phyloP scores from a whole-genome alignment of 768 basidiomycete species.

The Holtermanniella nyarrowii region DNA sequence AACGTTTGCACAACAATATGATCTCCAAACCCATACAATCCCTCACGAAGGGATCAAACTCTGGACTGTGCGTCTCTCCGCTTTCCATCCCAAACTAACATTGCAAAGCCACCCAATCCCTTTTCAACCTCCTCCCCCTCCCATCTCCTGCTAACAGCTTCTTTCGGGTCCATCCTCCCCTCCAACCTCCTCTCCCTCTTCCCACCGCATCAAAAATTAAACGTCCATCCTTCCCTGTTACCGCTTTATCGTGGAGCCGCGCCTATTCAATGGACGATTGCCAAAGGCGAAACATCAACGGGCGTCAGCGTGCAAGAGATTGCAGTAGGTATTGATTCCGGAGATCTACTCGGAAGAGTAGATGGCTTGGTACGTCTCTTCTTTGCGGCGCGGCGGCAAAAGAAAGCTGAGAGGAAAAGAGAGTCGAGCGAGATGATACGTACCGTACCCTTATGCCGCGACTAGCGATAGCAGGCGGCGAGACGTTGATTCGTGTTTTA shows the following conservation, averaged over 20 bases:
- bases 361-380: constrained; percentile 49
- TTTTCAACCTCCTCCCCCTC: constrained; percentile 38
- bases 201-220: constrained; percentile 52
- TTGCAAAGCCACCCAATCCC: constrained; percentile 45
- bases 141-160: constrained; percentile 66
- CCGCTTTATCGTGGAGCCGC: constrained; percentile 83
- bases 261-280: constrained; percentile 73
- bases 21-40: constrained; percentile 53
- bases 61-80: constrained; percentile 51
- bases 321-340: constrained; percentile 67
- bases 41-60: constrained; percentile 55
- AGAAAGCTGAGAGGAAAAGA: constrained; percentile 41
- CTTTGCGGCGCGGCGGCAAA: neutral
- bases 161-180: constrained; percentile 79
- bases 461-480: constrained; percentile 58
- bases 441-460: constrained; percentile 52
- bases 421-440: constrained; percentile 47
- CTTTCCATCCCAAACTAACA: constrained; percentile 18
- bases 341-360: constrained; percentile 54
- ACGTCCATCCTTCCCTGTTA: constrained; percentile 81
- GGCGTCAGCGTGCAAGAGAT: constrained; percentile 72
- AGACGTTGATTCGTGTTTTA: constrained; percentile 60
- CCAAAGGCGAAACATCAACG: constrained; percentile 56
- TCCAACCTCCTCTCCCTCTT: constrained; percentile 55
- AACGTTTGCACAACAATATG: constrained; percentile 48